These are phyloP conservation scores for Solanum gandarillasii DNA, from an alignment of 257 asterid genomes.

Conservation along the genomic window DNA sequence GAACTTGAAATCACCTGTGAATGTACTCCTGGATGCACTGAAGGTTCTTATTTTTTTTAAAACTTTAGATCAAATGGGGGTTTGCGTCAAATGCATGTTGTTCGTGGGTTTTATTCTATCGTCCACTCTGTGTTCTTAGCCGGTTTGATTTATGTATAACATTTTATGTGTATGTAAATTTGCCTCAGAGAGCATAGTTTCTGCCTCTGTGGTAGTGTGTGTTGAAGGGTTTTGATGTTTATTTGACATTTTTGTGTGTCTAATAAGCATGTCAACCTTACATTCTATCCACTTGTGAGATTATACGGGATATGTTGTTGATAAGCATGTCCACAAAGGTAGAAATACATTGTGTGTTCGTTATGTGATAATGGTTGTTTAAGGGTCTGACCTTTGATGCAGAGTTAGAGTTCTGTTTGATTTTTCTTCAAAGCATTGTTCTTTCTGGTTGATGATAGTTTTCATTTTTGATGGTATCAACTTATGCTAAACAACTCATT, in stretches of 20 bases:
- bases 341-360: not conserved
- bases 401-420: not conserved
- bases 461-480: not conserved
- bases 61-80: not conserved
- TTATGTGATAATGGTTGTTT: not conserved
- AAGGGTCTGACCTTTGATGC: conserved; percentile 2
- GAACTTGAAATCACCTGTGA: conserved; percentile 47
- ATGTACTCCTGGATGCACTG: conserved; percentile 49
- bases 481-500: not conserved
- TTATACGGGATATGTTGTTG: not conserved
- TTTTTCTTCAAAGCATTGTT: not conserved
- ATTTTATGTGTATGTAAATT: conserved; percentile 15
- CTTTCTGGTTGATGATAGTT: not conserved
- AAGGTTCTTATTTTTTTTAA: conserved; percentile 13
- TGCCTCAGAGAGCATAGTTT: conserved; percentile 9
- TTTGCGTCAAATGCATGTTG: conserved; percentile 19
- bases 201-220: not conserved
- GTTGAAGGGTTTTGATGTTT: not conserved
- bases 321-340: not conserved
- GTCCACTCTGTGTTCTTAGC: not conserved
- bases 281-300: not conserved
- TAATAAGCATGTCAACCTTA: not conserved
- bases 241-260: not conserved
- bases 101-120: not conserved
- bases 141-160: not conserved